Evolutionary conservation across 768 basidiomycete species (phyloP).

Genomic region (Boletus subparvulus): DNA sequence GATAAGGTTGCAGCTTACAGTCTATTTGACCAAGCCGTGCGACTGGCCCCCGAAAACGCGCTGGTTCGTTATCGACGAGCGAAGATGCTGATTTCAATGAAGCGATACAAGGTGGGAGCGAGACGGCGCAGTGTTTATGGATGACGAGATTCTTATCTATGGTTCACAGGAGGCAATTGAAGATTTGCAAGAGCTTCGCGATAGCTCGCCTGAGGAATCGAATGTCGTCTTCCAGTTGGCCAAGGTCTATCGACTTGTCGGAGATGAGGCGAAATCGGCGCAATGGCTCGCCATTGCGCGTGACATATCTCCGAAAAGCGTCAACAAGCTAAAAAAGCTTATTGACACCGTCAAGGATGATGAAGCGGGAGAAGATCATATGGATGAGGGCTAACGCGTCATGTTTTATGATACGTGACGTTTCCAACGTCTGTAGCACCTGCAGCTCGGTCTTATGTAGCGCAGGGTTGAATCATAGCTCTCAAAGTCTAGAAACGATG

Average conservation of each 20-base stretch:
- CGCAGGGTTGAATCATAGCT: too few relatives aligned
- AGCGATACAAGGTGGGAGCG: constrained; percentile 70
- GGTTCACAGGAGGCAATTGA: constrained; percentile 66
- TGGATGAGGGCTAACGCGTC: constrained; percentile 64
- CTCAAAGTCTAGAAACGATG: too few relatives aligned
- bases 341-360: constrained; percentile 69
- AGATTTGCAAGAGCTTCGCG: constrained; percentile 78
- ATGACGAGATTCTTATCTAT: constrained; percentile 24
- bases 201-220: constrained; percentile 89
- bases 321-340: constrained; percentile 78
- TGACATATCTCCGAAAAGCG: constrained; percentile 90
- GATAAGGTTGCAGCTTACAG: constrained; percentile 72
- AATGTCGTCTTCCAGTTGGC: constrained; percentile 97
- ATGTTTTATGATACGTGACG: constrained; percentile 4
- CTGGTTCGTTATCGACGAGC: constrained; percentile 93
- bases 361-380: constrained; percentile 54
- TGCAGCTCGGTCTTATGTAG: too few relatives aligned
- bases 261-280: constrained; percentile 76
- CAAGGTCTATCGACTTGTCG: constrained; percentile 81
- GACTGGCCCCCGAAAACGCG: constrained; percentile 81
- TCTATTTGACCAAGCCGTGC: constrained; percentile 80
- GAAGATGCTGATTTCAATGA: constrained; percentile 83
- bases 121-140: constrained; percentile 22
- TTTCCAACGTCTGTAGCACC: background rate
- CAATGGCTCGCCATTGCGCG: constrained; percentile 86